Base-by-base conservation (phyloP, 352 stramenopile genomes). In the Plasmopara muralis region DNA sequence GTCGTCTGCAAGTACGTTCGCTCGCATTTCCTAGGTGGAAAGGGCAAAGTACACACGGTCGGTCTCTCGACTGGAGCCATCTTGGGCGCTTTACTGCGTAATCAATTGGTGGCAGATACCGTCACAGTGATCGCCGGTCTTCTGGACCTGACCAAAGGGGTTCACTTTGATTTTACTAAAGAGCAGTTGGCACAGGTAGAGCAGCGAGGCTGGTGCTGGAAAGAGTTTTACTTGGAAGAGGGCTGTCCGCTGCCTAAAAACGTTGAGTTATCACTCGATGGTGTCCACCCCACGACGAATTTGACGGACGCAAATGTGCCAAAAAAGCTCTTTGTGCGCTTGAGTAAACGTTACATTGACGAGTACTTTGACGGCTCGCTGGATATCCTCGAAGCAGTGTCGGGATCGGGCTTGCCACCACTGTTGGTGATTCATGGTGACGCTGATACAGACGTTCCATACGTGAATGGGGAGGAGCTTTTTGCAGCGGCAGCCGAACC, bases 41-140 rank as follows among this genome's bases (percentile, higher is more conserved):
- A 52, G 6, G 56, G 51, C 0, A 70, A 62, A n/a, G 6, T 91
- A 12, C 75, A 91, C 29, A 55, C 84, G 7, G 66, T 87, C 7
- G 80, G 77, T 1, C 69, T 87, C 47, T 89, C 80, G 14, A 91
- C 80, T 37, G 77, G 77, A 50, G 80, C 80, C 33, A 87, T 87
- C 51, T 48, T 91, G 18, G 77, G 60, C 12, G 70, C 73, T 64
- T 57, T 87, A 35, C 45, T 91, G 37, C 73, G 75, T 41, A 62
- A 70, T 38, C 53, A 57, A 33, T 53, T 52, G 12, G 43, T 85
- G 0, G 63, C 63, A 20, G 66, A 85, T 45, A 70, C 72, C n/a
- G 74, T 87, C 46, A 63, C 62, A 9, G 72, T 72, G 13, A 77
- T 91, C 37, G 80, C 77, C 6, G 75, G 80, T 4, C 57, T 91